phyloP scores from a whole-genome alignment of 139 green algal genomes.

The Dunaliella primolecta region DNA sequence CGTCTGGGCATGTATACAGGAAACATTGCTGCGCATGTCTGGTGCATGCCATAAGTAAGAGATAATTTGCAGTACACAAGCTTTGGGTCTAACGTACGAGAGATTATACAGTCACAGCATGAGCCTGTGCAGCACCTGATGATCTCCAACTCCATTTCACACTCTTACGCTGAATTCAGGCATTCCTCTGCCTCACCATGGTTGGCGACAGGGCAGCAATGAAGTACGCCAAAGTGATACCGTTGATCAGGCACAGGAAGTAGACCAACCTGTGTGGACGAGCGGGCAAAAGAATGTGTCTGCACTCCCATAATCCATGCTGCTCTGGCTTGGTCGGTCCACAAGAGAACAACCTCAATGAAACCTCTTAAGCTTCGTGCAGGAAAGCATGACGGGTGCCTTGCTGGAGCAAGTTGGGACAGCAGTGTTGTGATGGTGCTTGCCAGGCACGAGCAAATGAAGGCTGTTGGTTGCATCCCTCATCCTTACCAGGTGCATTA shows the following conservation, averaged over 20 bases:
- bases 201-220: constrained; percentile 62
- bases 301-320: no score
- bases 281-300: no score
- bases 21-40: no score
- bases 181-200: not conserved
- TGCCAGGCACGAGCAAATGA: not conserved
- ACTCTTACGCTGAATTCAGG: not conserved
- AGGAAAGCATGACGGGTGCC: not conserved
- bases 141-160: not conserved
- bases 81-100: no score
- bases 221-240: constrained; percentile 58
- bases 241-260: not conserved
- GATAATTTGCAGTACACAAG: no score
- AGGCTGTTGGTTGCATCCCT: not conserved
- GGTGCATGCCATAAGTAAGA: not conserved
- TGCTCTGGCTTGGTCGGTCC: not conserved
- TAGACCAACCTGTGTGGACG: constrained; percentile 33
- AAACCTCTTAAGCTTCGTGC: not conserved
- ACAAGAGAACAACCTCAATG: not conserved
- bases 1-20: no score
- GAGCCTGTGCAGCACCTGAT: not conserved
- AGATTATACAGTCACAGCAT: no score
- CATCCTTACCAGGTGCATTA: not conserved
- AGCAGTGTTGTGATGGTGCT: no score
- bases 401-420: no score